Conservation (phyloP, 2,329 filamentous ascomycete species). For the Coleophoma crateriformis region DNA sequence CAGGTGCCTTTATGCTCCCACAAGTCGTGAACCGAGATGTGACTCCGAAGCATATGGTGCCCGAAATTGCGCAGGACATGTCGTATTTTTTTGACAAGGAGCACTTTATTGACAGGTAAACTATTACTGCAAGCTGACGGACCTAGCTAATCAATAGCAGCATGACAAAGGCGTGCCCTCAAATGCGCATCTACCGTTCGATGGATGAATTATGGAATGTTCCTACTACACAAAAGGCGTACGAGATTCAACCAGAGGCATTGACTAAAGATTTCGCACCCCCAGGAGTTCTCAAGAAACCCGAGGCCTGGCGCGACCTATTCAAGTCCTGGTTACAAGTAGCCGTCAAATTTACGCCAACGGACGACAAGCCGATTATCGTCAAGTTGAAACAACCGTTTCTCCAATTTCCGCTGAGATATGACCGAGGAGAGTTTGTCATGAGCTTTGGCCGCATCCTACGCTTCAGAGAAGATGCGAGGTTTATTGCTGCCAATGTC, state of each 20-base stretch:
- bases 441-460: constrained; percentile 30
- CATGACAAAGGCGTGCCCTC: constrained; percentile 30
- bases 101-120: constrained; percentile 30
- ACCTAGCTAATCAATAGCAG: background rate
- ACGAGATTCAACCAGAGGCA: background rate
- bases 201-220: constrained; percentile 28
- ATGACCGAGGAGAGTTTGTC: constrained; percentile 21
- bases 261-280: background rate
- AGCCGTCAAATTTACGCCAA: background rate
- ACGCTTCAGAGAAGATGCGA: constrained; percentile 10
- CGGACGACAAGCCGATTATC: background rate
- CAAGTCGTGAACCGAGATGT: background rate
- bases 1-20: constrained; percentile 24
- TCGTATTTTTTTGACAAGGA: constrained; percentile 37
- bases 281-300: background rate
- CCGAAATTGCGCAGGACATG: constrained; percentile 19
- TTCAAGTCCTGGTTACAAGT: background rate
- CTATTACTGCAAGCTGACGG: background rate
- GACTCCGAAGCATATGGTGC: background rate
- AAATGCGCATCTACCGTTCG: constrained; percentile 32
- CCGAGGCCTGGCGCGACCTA: background rate
- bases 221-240: constrained; percentile 14
- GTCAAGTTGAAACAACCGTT: background rate
- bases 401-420: constrained; percentile 24
- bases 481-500: constrained; percentile 21